Base-by-base conservation (phyloP, 2,329 filamentous ascomycete genomes). In the Neofusicoccum laricinum region DNA sequence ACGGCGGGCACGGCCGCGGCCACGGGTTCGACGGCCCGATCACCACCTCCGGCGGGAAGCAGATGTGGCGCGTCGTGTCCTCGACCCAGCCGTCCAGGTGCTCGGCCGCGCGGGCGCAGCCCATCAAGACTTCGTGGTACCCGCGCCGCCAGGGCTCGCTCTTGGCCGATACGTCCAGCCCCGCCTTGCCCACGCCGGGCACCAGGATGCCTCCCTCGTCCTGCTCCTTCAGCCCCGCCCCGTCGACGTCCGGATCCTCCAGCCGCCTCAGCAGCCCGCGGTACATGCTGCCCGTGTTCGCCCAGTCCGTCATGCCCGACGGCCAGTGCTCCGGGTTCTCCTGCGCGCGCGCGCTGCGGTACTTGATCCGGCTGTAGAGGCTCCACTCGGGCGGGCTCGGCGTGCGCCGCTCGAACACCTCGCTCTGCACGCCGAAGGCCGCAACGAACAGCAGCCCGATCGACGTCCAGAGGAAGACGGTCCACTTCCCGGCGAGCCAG, bases 351-450 rank as follows among this genome's bases (percentile, higher is more conserved):
- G 90, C 90, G 58, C 85, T 84, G 45, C 92, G 85, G 67, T 91
- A 83, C 43, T 84, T 81, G 77, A 90, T 86, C 25, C 92, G 83
- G 50, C 90, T 91, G 68, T 86, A 78, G 75, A 88, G 90, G 0
- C 81, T 81, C 92, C 93, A 97, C 74, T 96, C 93, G 30, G 86
- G 84, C 1, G 94, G 93, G 1, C 92, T 93, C 0, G 93, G 93
- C 73, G 89, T 91, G 61, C 85, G 81, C 53, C 89, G 84, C 78
- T 97, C 93, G 49, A 91, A 81, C 66, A 84, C 80, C 76, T 96
- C 92, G 71, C 93, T 89, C 72, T 90, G 83, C 40, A 92, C 73
- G 15, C 88, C 88, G 67, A 88, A 86, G 68, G 84, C 84, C 43
- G 88, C 85, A 10, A 90, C 79, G 43, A 86, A 79, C 46, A 87